A percentile compares a stretch with the other conserved stretches of the same genome.
Evolutionary conservation across 1,139 yeast species (phyloP).

Genomic region (Spathaspora jeffriesii): DNA sequence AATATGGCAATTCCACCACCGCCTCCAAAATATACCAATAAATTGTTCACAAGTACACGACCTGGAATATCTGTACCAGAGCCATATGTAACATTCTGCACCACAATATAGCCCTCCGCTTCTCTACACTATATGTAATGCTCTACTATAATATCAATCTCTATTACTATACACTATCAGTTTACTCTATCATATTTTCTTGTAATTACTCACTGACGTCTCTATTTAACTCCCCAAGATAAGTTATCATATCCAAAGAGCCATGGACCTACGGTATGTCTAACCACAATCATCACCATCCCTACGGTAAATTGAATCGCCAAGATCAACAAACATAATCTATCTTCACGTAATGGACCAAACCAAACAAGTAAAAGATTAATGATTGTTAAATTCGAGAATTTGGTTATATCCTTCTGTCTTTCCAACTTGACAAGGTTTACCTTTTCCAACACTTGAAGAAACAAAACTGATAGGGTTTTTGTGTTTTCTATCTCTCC

Average conservation of each 20-base stretch:
- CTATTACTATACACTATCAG: no score
- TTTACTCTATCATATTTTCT: no score
- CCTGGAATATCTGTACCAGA: no score
- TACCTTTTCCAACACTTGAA: constrained; percentile 38
- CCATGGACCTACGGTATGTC: constrained; percentile 88
- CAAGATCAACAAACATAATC: constrained; percentile 61
- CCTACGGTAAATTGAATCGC: constrained; percentile 67
- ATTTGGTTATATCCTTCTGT: constrained; percentile 40
- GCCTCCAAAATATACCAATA: background rate
- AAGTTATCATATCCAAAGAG: constrained; percentile 89
- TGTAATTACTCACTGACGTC: no score
- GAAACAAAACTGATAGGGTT: constrained; percentile 24
- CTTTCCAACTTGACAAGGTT: constrained; percentile 51
- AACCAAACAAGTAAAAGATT: constrained; percentile 80
- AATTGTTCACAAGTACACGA: background rate
- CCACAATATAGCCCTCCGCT: no score
- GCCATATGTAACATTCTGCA: no score
- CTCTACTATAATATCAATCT: no score
- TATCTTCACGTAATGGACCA: constrained; percentile 90
- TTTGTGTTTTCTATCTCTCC: constrained; percentile 25
- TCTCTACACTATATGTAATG: no score
- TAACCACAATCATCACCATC: constrained; percentile 59
- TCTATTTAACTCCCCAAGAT: constrained; percentile 44
- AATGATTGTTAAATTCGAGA: constrained; percentile 85
- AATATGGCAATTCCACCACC: no score